Evolutionary conservation across 768 basidiomycete genomes (phyloP), one percentile per base, ranked within the genome.

Genomic region (Xerocomellus intermedius): DNA sequence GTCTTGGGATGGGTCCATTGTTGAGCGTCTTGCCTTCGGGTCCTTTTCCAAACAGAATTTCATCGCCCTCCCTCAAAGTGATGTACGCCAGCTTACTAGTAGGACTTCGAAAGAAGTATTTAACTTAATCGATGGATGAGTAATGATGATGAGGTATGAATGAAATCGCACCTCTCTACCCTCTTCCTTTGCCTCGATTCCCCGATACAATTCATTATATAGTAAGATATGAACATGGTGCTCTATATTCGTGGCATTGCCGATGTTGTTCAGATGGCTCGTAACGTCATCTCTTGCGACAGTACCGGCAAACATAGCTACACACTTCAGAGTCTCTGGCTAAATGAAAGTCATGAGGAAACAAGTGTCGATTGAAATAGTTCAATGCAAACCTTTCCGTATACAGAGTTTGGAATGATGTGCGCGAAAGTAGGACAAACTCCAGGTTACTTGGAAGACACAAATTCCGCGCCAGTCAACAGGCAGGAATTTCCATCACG

Each of bases 131-230:
- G 16, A 35, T 26, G 22, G 22, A 38, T 55, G 22, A 45, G 43
- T 21, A 26, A 37, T 4, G 33, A 16, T 8, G 16, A 43, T 30
- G 12, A 30, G 19, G 26, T 37, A 32, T 13, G 4, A 21, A 37
- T 26, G 35, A 37, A 28, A 50, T 50, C 28, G n/a, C 6, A 55
- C 54, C 42, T 55, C 12, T 37, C 35, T 41, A 16, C n/a, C n/a
- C 26, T 50, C 48, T 38, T 50, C 41, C 10, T 28, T 32, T 37
- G 54, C 48, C 14, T 55, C 41, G 8, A 55, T 55, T 30, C 54
- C 48, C n/a, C n/a, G n/a, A n/a, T n/a, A n/a, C n/a, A n/a, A n/a
- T n/a, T n/a, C n/a, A n/a, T n/a, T n/a, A n/a, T n/a, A n/a, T n/a
- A n/a, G n/a, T n/a, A n/a, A n/a, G n/a, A n/a, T 7, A 33, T 28